phyloP scores from a whole-genome alignment of 257 asterid genomes.

The Primulina tabacum region DNA sequence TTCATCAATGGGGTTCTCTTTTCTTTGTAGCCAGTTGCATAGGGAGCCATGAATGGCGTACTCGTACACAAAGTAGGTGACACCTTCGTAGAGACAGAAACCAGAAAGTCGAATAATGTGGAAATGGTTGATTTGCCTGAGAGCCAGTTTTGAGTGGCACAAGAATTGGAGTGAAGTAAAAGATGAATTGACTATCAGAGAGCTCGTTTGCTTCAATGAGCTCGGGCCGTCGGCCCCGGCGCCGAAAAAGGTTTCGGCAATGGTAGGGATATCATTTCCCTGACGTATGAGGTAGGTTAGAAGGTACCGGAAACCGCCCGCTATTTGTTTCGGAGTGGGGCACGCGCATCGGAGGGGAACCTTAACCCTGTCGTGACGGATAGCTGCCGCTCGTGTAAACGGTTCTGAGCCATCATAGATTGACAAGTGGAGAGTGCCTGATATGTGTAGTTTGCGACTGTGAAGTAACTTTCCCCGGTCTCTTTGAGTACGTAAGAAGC shows the following conservation, averaged over 20 bases:
- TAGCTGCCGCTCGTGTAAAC: conserved; percentile 11
- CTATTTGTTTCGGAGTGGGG: conserved; percentile 48
- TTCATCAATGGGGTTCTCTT: background rate
- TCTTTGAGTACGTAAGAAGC: conserved; percentile 40
- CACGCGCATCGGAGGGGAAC: conserved; percentile 62
- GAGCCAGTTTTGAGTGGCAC: no score
- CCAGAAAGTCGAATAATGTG: conserved; percentile 56
- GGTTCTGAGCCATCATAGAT: conserved; percentile 45
- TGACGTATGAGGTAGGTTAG: conserved; percentile 41
- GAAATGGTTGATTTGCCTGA: conserved; percentile 51
- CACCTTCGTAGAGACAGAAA: conserved; percentile 49
- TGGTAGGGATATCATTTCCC: conserved; percentile 6
- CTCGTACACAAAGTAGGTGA: conserved; percentile 59
- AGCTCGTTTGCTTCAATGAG: conserved; percentile 44
- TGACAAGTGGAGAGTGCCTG: conserved; percentile 60
- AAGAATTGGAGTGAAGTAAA: conserved; percentile 40
- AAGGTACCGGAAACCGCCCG: conserved; percentile 35
- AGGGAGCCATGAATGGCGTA: no score
- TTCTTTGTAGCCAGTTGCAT: conserved; percentile 37
- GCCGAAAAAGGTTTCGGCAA: conserved; percentile 34
- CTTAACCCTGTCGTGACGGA: conserved; percentile 25
- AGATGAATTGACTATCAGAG: background rate
- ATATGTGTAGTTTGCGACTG: conserved; percentile 47
- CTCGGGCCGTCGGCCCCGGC: conserved; percentile 35
- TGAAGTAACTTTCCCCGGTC: conserved; percentile 33